Evolutionary conservation across 139 green algal genomes (phyloP).

Genomic region (Nannochloris sp.): DNA sequence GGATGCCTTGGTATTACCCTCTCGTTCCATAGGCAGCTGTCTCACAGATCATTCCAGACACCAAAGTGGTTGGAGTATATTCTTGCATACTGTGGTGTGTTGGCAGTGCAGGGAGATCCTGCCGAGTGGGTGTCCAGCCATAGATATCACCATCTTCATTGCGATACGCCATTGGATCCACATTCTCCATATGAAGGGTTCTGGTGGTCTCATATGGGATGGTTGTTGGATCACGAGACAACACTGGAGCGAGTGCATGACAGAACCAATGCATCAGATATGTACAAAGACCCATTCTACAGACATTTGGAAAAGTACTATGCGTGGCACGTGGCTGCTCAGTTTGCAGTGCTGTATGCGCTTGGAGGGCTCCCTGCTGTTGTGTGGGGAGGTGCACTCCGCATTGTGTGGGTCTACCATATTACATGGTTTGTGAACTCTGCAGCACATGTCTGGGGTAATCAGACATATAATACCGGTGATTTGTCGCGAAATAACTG

Average conservation of each 20-base stretch:
- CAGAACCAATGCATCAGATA: constrained; percentile 76
- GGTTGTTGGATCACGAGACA: constrained; percentile 89
- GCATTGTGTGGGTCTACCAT: constrained; percentile 92
- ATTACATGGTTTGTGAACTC: constrained; percentile 99
- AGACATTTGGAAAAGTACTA: constrained; percentile 77
- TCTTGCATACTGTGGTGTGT: constrained; percentile 94
- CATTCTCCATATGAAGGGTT: constrained; percentile 98
- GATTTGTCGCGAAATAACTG: constrained; percentile 77
- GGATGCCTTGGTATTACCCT: constrained; percentile 96
- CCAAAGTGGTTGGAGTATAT: constrained; percentile 99
- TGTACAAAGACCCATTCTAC: constrained; percentile 89
- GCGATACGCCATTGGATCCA: constrained; percentile 93
- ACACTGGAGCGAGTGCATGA: constrained; percentile 65
- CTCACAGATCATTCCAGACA: constrained; percentile 78
- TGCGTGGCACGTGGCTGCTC: constrained; percentile 69
- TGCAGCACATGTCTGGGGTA: constrained; percentile 88
- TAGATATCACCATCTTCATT: constrained; percentile 93
- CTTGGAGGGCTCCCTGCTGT: constrained; percentile 80
- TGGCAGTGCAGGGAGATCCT: constrained; percentile 82
- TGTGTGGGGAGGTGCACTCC: constrained; percentile 89
- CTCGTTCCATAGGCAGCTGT: constrained; percentile 87
- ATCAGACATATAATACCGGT: constrained; percentile 78
- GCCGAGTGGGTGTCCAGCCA: constrained; percentile 87
- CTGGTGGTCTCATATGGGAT: constrained; percentile 95
- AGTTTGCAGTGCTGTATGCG: constrained; percentile 66